These are phyloP conservation scores for Novymonas esmeraldas DNA, from an alignment of 208 protist species.

Conservation along the genomic window DNA sequence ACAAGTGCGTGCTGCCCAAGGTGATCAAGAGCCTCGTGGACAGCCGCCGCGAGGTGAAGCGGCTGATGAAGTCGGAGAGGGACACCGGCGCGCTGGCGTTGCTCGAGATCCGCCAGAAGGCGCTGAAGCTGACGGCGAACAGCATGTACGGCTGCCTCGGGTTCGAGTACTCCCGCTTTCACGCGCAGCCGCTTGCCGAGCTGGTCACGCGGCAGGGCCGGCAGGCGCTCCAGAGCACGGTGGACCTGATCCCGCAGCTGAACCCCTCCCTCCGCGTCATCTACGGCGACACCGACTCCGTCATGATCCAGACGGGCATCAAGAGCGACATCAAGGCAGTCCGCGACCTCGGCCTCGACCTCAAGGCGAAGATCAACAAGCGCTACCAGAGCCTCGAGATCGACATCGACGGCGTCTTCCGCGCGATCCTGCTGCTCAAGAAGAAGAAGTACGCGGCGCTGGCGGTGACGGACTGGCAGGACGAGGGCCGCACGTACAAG, in stretches of 20 bases:
- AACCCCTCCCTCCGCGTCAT: slow-evolving; percentile 92
- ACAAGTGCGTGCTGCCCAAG: slow-evolving; percentile 93
- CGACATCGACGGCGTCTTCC: slow-evolving; percentile 99
- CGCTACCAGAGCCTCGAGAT: slow-evolving; percentile 98
- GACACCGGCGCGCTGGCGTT: slow-evolving; percentile 82
- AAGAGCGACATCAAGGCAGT: slow-evolving; percentile 87
- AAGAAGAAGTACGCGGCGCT: slow-evolving; percentile 96
- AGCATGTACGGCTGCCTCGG: slow-evolving; percentile 99
- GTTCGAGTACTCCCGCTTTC: slow-evolving; percentile 98
- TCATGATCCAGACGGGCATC: slow-evolving; percentile 99
- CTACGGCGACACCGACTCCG: slow-evolving; percentile 99
- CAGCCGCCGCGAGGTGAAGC: slow-evolving; percentile 95
- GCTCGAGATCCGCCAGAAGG: slow-evolving; percentile 97
- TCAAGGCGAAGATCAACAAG: slow-evolving; percentile 98
- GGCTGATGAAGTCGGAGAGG: slow-evolving; percentile 90
- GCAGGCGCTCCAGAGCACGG: slow-evolving; percentile 95
- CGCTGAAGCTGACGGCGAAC: slow-evolving; percentile 99
- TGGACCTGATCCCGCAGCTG: slow-evolving; percentile 92
- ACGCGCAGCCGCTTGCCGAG: slow-evolving; percentile 97
- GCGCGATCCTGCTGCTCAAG: slow-evolving; percentile 96
- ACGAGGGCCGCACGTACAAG: slow-evolving; percentile 69
- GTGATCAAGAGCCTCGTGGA: slow-evolving; percentile 96
- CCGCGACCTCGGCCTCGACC: slow-evolving; percentile 85
- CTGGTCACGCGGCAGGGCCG: slow-evolving; percentile 98
- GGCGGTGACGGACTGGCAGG: slow-evolving; percentile 75